These are phyloP conservation scores for Arctium lappa DNA, from an alignment of 129 eudicot genomes.

Conservation along the genomic window DNA sequence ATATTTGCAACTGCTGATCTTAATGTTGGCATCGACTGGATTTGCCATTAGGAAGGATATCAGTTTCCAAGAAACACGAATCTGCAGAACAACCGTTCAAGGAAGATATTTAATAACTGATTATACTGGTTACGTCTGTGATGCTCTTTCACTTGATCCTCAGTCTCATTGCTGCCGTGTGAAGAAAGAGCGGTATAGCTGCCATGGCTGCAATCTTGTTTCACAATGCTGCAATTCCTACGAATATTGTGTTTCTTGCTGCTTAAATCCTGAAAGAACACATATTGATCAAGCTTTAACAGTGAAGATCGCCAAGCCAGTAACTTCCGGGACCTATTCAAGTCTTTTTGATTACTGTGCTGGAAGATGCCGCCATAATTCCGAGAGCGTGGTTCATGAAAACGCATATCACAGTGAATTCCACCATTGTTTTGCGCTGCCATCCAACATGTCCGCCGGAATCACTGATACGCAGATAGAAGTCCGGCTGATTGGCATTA, in stretches of 20 bases:
- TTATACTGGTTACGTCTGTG: conserved; percentile 83
- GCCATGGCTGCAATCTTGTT: conserved; percentile 86
- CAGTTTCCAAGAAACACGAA: conserved; percentile 42
- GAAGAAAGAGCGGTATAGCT: conserved; percentile 71
- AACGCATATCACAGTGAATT: conserved; percentile 86
- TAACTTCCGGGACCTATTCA: conserved; percentile 75
- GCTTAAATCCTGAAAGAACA: conserved; percentile 69
- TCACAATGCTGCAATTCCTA: conserved; percentile 91
- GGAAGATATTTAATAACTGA: conserved; percentile 87
- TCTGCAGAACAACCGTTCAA: conserved; percentile 78
- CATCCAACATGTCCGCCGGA: conserved; percentile 65
- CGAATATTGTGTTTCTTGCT: conserved; percentile 94
- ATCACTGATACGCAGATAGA: conserved; percentile 48
- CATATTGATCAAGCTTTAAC: conserved; percentile 50
- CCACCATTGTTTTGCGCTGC: conserved; percentile 86
- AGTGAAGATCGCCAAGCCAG: conserved; percentile 82
- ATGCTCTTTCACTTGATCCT: conserved; percentile 78
- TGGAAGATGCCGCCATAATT: conserved; percentile 96
- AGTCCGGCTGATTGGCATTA: conserved; percentile 66
- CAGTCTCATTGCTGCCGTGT: conserved; percentile 70
- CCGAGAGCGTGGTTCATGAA: conserved; percentile 95
- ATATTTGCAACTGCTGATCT: conserved; percentile 11
- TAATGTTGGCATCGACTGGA: conserved; percentile 12
- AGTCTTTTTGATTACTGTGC: conserved; percentile 81
- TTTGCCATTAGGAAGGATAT: conserved; percentile 50